Percentiles rank a stretch among this genome's conserved stretches.
Evolutionary conservation across 1,284 basidiomycete genomes (phyloP).

Genomic region (Pseudozyma pruni): DNA sequence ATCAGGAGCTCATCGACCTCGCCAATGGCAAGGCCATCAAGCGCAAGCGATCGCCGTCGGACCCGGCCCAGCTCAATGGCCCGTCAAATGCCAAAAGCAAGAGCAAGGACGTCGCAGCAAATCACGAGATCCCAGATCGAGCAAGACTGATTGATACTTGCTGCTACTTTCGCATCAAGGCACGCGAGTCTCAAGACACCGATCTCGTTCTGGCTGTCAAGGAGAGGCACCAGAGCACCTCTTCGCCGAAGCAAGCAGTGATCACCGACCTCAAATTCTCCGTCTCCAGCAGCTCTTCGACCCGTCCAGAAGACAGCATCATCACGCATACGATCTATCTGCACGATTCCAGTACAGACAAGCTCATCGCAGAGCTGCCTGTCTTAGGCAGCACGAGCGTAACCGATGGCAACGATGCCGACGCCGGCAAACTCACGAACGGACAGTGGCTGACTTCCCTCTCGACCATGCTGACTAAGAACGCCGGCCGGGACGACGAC

Average conservation of each 20-base stretch:
- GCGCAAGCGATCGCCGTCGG: slow-evolving; percentile 13
- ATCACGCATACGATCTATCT: slow-evolving; percentile 10
- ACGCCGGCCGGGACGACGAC: background rate
- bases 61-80: background rate
- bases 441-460: slow-evolving; percentile 31
- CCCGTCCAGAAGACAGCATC: slow-evolving; percentile 12
- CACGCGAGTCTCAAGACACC: slow-evolving; percentile 16
- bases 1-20: background rate
- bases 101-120: background rate
- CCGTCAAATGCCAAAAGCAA: slow-evolving; percentile 1
- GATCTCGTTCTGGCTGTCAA: slow-evolving; percentile 22
- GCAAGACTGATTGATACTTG: slow-evolving; percentile 19
- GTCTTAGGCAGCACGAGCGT: background rate
- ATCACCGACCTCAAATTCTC: slow-evolving; percentile 17
- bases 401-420: background rate
- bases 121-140: background rate
- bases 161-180: slow-evolving; percentile 28
- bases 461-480: background rate
- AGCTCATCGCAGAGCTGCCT: slow-evolving; percentile 17
- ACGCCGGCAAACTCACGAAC: slow-evolving; percentile 28
- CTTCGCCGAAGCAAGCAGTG: background rate
- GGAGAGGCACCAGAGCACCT: background rate
- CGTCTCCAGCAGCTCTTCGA: background rate
- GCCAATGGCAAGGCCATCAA: slow-evolving; percentile 21
- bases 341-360: background rate